Percentiles rank a stretch among this genome's conserved stretches.
Conservation (phyloP, 1,139 yeast genomes). For the Taphrina pruni region DNA sequence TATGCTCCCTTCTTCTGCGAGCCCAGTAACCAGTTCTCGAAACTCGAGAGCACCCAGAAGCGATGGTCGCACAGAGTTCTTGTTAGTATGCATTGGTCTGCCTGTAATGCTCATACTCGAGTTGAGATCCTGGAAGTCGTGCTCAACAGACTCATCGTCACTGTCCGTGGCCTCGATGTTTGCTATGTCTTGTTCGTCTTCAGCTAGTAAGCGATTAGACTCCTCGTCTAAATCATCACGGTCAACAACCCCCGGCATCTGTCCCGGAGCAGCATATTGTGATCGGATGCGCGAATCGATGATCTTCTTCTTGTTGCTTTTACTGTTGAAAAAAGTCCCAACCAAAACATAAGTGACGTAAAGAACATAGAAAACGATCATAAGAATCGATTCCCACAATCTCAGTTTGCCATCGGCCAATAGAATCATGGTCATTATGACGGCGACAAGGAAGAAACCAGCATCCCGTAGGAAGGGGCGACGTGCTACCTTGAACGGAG, state of each 20-base stretch:
- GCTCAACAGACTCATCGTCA: slow-evolving; percentile 25
- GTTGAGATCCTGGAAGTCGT: slow-evolving; percentile 30
- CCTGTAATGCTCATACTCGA: slow-evolving; percentile 39
- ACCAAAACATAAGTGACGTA: slow-evolving; percentile 55
- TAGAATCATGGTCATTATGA: slow-evolving; percentile 53
- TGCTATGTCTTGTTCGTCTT: slow-evolving; percentile 9
- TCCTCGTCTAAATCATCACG: slow-evolving; percentile 33
- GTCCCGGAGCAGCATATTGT: slow-evolving; percentile 20
- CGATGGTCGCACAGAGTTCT: slow-evolving; percentile 54
- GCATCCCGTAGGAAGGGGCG: slow-evolving; percentile 63
- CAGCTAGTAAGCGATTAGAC: slow-evolving; percentile 1
- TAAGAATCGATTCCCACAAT: slow-evolving; percentile 56
- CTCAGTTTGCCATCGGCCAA: slow-evolving; percentile 58
- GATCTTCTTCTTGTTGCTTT: slow-evolving; percentile 12
- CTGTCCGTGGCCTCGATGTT: slow-evolving; percentile 13
- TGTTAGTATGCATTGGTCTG: slow-evolving; percentile 12
- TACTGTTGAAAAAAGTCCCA: slow-evolving; percentile 33
- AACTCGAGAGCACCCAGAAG: slow-evolving; percentile 56
- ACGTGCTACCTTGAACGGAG: slow-evolving; percentile 67
- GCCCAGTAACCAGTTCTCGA: slow-evolving; percentile 48
- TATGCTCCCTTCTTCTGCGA: slow-evolving; percentile 14
- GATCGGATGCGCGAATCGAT: slow-evolving; percentile 30
- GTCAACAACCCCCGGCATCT: slow-evolving; percentile 1
- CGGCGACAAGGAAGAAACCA: slow-evolving; percentile 59
- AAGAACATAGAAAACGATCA: slow-evolving; percentile 63